Conservation (phyloP, 148 eudicot species). For the Camellia japonica region DNA sequence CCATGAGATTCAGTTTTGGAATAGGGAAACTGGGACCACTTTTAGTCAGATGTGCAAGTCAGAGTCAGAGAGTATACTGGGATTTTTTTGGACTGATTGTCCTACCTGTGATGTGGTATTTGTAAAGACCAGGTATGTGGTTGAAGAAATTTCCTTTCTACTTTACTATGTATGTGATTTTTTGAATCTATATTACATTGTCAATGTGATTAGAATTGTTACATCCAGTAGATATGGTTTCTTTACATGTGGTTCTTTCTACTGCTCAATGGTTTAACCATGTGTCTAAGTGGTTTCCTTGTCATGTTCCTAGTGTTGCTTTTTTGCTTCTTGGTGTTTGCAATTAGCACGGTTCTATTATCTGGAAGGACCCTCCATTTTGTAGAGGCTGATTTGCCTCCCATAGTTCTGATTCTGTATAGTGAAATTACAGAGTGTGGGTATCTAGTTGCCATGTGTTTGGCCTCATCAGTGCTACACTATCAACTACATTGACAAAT, state of each 20-base stretch:
- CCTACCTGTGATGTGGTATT: constrained; percentile 74
- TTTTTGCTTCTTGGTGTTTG: constrained; percentile 1
- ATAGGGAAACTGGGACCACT: constrained; percentile 59
- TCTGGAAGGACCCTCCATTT: neutral
- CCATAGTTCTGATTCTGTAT: neutral
- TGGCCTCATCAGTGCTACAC: too few relatives aligned
- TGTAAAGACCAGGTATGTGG: constrained; percentile 82
- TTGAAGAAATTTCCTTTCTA: neutral
- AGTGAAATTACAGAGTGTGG: neutral
- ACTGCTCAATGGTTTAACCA: neutral
- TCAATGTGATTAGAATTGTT: neutral
- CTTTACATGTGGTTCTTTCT: neutral
- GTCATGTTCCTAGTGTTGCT: neutral
- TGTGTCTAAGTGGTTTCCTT: neutral
- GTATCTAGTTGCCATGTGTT: too few relatives aligned
- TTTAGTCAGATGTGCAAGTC: constrained; percentile 64
- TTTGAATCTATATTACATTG: neutral
- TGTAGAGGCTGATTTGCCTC: neutral
- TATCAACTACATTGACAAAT: too few relatives aligned
- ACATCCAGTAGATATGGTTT: neutral
- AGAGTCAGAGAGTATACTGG: constrained; percentile 76
- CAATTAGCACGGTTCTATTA: neutral
- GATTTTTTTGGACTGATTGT: constrained; percentile 98
- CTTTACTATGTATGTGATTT: neutral
- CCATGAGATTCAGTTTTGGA: constrained; percentile 76